These are phyloP conservation scores for Solanum paucissectum DNA, from an alignment of 257 asterid genomes.

Conservation along the genomic window DNA sequence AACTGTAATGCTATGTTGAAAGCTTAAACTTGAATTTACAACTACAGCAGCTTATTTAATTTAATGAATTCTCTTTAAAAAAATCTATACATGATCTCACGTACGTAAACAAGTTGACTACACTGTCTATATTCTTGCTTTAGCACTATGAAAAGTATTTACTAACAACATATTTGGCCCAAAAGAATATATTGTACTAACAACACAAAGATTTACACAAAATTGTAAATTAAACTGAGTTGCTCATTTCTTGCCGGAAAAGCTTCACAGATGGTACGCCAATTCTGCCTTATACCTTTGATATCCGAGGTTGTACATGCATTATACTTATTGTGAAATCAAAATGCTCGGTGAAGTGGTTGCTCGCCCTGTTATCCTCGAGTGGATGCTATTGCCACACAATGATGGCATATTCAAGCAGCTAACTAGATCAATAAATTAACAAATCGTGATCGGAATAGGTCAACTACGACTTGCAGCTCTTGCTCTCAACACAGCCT, in stretches of 20 bases:
- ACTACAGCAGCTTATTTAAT: neutral
- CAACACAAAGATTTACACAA: neutral
- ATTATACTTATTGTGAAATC: neutral
- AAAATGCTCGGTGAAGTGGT: neutral
- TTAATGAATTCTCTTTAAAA: neutral
- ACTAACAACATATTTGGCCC: neutral
- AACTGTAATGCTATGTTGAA: neutral
- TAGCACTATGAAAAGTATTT: neutral
- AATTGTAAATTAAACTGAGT: neutral
- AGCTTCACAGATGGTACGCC: neutral
- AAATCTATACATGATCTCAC: neutral
- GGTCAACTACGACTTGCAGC: conserved; percentile 21
- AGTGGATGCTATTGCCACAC: neutral
- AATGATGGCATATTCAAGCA: neutral
- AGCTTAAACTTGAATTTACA: neutral
- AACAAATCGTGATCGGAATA: neutral
- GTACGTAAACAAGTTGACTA: neutral
- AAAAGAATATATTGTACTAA: neutral
- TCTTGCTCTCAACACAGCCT: conserved; percentile 62
- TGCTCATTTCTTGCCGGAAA: neutral
- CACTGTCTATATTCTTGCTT: neutral
- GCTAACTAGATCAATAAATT: conserved; percentile 1
- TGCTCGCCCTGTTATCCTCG: neutral
- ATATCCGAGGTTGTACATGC: neutral
- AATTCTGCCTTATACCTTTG: neutral